These are phyloP conservation scores for Pseudogymnoascus verrucosus DNA, from an alignment of 2,329 filamentous ascomycete genomes.

Conservation along the genomic window DNA sequence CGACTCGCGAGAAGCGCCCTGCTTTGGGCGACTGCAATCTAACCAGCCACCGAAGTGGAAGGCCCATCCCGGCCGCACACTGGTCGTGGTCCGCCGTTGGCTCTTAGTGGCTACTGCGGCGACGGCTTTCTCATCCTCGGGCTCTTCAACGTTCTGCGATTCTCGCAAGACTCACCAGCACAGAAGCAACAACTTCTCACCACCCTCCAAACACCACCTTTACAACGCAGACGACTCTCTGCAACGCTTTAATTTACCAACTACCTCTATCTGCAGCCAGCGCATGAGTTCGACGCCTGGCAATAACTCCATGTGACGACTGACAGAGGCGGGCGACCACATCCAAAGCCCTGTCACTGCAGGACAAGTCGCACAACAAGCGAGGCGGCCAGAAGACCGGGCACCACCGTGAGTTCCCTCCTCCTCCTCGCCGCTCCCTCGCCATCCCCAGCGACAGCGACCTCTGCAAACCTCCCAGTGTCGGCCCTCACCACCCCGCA, in stretches of 20 bases:
- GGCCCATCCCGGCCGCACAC: slow-evolving; percentile 1
- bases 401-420: not conserved
- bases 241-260: not conserved
- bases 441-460: slow-evolving; percentile 11
- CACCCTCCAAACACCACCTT: not conserved
- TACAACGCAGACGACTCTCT: not conserved
- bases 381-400: slow-evolving; percentile 22
- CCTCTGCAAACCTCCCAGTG: not conserved
- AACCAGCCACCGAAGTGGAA: slow-evolving; percentile 5
- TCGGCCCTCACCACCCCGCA: slow-evolving; percentile 9
- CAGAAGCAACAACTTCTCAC: slow-evolving; percentile 17
- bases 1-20: slow-evolving; percentile 7
- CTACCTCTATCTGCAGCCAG: not conserved
- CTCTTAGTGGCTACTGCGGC: slow-evolving; percentile 1
- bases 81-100: slow-evolving; percentile 1
- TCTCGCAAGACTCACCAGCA: slow-evolving; percentile 1
- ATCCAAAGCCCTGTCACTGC: slow-evolving; percentile 28
- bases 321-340: slow-evolving; percentile 25
- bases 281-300: not conserved
- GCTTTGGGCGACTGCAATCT: not conserved
- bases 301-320: slow-evolving; percentile 19
- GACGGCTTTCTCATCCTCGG: not conserved
- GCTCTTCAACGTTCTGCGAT: not conserved
- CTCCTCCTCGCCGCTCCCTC: not conserved
- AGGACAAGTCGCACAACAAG: slow-evolving; percentile 22